Evolutionary conservation across 2,329 filamentous ascomycete genomes (phyloP).

Genomic region (Colletotrichum australisinense): DNA sequence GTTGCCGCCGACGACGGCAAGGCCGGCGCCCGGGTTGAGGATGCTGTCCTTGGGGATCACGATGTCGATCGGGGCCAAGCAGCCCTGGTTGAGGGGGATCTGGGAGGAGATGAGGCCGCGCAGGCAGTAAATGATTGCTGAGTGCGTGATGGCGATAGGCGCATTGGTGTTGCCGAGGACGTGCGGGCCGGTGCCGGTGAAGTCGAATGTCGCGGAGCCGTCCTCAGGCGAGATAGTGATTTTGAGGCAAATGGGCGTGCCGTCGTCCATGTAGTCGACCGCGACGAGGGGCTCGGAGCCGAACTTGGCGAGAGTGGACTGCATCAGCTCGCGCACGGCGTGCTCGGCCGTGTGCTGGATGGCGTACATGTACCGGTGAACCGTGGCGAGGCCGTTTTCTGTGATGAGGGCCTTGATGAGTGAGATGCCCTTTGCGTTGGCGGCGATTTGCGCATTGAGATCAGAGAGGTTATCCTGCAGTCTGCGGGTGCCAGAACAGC

Average conservation of each 20-base stretch:
- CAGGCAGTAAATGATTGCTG: constrained; percentile 71
- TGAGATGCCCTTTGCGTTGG: constrained; percentile 81
- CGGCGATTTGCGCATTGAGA: constrained; percentile 79
- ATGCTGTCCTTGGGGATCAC: constrained; percentile 79
- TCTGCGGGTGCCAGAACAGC: constrained; percentile 77
- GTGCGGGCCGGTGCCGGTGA: constrained; percentile 64
- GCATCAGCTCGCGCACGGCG: constrained; percentile 33
- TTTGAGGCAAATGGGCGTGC: constrained; percentile 42
- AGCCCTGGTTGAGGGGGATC: constrained; percentile 89
- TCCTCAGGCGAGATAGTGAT: constrained; percentile 67
- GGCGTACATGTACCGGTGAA: constrained; percentile 49
- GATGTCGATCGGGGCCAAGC: constrained; percentile 80
- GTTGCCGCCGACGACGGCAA: constrained; percentile 86
- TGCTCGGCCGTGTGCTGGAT: constrained; percentile 35
- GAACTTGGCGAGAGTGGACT: constrained; percentile 65
- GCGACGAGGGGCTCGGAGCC: constrained; percentile 76
- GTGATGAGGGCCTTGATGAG: constrained; percentile 80
- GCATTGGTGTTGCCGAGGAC: constrained; percentile 45
- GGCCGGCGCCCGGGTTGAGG: constrained; percentile 79
- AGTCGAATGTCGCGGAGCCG: constrained; percentile 74
- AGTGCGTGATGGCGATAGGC: constrained; percentile 45
- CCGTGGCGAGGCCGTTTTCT: constrained; percentile 81
- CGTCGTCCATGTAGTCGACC: constrained; percentile 80
- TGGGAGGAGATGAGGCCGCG: constrained; percentile 83
- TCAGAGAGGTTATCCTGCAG: constrained; percentile 82